Conservation (phyloP, 192 early-diverging fungal genomes). For the Endogone sp. region DNA sequence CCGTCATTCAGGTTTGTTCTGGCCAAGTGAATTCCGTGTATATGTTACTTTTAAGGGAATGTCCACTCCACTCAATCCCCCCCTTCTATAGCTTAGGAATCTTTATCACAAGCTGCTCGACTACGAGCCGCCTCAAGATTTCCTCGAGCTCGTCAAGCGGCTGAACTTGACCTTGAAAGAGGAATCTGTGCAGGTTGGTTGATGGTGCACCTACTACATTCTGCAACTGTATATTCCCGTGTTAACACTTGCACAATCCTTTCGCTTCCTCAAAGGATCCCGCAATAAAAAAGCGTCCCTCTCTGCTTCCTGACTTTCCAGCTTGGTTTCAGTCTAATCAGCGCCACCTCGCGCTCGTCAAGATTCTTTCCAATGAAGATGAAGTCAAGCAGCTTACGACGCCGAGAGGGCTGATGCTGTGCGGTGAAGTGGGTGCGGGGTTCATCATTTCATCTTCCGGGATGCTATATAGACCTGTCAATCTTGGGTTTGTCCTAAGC, state of each 20-base stretch:
- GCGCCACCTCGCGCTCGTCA: not conserved
- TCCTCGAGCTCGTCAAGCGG: not conserved
- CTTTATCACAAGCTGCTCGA: not conserved
- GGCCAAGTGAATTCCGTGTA: not conserved
- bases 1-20: not conserved
- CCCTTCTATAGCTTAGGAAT: not conserved
- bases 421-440: constrained; percentile 3
- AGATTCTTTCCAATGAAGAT: not conserved
- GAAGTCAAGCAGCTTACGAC: not conserved
- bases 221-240: too few species aligned
- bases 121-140: not conserved
- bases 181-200: not conserved
- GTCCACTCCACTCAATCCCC: not conserved
- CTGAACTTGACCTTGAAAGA: not conserved
- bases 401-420: not conserved
- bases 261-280: too few species aligned
- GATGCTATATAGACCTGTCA: too few species aligned
- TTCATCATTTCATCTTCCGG: not conserved
- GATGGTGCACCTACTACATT: too few species aligned
- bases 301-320: not conserved
- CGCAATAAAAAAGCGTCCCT: too few species aligned
- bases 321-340: not conserved
- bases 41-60: too few species aligned
- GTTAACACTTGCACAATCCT: too few species aligned
- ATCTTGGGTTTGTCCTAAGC: too few species aligned